Evolutionary conservation across 345 rosid genomes (phyloP).

Genomic region (Camelina neglecta): DNA sequence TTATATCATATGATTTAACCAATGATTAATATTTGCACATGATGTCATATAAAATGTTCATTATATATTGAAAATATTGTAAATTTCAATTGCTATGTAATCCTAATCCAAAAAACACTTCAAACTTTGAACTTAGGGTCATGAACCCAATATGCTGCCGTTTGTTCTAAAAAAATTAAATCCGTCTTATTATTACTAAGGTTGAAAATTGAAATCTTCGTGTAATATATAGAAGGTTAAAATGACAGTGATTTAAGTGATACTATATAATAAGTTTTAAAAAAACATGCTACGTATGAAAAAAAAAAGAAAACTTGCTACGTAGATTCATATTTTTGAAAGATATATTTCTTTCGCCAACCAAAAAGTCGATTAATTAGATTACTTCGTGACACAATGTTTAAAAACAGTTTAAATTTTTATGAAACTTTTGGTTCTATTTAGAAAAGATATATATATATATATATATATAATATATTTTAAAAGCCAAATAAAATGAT

Average conservation of each 20-base stretch:
- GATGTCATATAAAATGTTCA: neutral
- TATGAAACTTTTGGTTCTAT: neutral
- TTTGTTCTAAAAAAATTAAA: neutral
- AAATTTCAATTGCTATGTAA: neutral
- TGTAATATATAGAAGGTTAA: neutral
- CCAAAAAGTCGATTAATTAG: neutral
- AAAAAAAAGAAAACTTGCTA: neutral
- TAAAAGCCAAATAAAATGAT: constrained; percentile 22
- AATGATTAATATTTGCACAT: neutral
- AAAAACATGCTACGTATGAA: too few relatives aligned
- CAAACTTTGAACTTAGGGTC: neutral
- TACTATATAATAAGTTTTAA: neutral
- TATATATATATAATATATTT: too few relatives aligned
- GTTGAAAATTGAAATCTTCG: neutral
- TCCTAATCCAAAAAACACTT: neutral
- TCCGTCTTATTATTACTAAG: neutral
- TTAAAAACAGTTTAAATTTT: neutral
- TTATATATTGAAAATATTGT: neutral
- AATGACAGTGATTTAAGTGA: neutral
- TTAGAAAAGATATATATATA: neutral
- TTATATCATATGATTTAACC: neutral
- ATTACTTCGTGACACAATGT: neutral
- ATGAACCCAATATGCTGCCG: neutral
- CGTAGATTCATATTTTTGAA: neutral
- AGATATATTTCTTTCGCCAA: neutral